These are phyloP conservation scores for Heracleum sosnowskyi DNA, from an alignment of 129 eudicot genomes.

Conservation along the genomic window DNA sequence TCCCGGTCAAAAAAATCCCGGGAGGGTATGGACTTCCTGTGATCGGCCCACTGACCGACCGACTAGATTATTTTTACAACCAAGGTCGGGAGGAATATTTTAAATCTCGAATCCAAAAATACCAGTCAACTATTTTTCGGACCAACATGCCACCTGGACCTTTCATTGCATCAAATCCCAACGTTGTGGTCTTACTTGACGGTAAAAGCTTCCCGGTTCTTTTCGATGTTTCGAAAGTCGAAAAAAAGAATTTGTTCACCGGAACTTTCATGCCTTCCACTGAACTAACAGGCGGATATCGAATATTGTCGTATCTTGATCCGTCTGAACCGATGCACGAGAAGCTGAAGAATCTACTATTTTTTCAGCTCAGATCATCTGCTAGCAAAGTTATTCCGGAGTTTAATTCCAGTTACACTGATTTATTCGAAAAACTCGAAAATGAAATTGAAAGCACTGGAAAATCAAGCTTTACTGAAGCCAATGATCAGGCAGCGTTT, in stretches of 20 bases:
- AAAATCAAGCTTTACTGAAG: conserved; percentile 50
- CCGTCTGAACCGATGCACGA: conserved; percentile 84
- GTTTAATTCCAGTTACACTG: conserved; percentile 39
- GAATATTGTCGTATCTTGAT: conserved; percentile 68
- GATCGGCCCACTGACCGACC: conserved; percentile 47
- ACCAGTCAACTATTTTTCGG: conserved; percentile 69
- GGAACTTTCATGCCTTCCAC: conserved; percentile 87
- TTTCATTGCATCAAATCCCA: conserved; percentile 46
- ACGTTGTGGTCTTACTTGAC: conserved; percentile 75
- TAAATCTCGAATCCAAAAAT: conserved; percentile 54
- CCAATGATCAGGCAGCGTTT: conserved; percentile 65
- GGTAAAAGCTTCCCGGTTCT: conserved; percentile 73
- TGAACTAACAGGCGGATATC: conserved; percentile 88
- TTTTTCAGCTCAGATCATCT: conserved; percentile 43
- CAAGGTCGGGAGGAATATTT: conserved; percentile 70
- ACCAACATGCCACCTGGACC: conserved; percentile 97
- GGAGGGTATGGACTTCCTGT: conserved; percentile 69
- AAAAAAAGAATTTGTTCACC: conserved; percentile 71
- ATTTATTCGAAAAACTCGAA: conserved; percentile 52
- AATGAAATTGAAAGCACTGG: conserved; percentile 39
- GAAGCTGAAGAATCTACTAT: conserved; percentile 48
- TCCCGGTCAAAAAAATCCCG: conserved; percentile 54
- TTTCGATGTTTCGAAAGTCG: conserved; percentile 67
- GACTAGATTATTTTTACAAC: conserved; percentile 60
- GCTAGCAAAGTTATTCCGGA: conserved; percentile 63